Conservation (phyloP, 1,284 basidiomycete genomes). For the Boletus sp. region DNA sequence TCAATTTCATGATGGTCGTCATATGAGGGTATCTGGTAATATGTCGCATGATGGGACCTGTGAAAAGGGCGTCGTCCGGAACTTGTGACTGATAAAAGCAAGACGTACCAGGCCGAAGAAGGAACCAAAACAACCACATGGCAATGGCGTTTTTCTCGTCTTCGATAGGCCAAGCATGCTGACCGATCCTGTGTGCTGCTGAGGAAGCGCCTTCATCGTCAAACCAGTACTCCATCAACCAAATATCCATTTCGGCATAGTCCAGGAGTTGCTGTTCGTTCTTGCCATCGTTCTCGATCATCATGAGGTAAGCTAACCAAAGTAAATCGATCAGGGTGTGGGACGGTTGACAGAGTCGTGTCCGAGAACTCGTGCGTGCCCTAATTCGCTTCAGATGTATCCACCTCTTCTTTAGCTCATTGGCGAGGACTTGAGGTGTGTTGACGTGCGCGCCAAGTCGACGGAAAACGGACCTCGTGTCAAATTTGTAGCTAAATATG, state of each 20-base stretch:
- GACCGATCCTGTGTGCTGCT: constrained; percentile 35
- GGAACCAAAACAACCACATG: constrained; percentile 74
- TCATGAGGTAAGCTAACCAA: constrained; percentile 69
- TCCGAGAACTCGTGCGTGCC: constrained; percentile 36
- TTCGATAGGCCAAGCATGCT: constrained; percentile 54
- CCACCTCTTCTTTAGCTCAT: constrained; percentile 58
- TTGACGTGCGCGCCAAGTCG: constrained; percentile 46
- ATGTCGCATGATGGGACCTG: constrained; percentile 41
- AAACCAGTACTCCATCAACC: constrained; percentile 55
- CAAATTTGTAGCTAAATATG: constrained; percentile 68
- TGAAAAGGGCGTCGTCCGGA: constrained; percentile 4
- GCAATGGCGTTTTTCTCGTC: constrained; percentile 51
- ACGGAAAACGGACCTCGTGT: constrained; percentile 51
- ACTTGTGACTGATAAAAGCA: not conserved
- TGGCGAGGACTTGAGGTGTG: constrained; percentile 43
- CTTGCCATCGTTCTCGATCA: constrained; percentile 78
- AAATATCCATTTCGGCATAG: constrained; percentile 46
- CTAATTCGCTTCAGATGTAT: constrained; percentile 51
- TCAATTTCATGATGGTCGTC: constrained; percentile 50
- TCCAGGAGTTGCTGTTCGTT: constrained; percentile 65
- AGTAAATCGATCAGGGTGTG: constrained; percentile 43
- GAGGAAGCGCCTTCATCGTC: constrained; percentile 44
- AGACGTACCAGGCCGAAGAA: constrained; percentile 54
- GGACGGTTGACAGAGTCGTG: constrained; percentile 29
- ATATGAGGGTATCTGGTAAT: constrained; percentile 42